A percentile compares a stretch with the other conserved stretches of the same genome.
Conservation (phyloP, 106 monocot species). For the Amphibolis antarctica region DNA sequence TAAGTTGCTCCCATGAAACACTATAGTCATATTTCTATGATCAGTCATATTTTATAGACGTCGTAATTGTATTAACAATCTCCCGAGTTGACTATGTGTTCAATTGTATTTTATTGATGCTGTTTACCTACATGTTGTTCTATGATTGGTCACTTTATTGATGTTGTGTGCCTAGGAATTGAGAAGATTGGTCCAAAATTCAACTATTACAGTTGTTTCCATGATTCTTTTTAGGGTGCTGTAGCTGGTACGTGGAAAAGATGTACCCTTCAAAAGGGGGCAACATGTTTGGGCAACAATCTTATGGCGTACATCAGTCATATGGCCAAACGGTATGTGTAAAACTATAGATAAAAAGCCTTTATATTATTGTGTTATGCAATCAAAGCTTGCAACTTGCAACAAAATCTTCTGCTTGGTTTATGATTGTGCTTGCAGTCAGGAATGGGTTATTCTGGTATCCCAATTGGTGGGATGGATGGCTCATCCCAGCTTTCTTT, state of each 20-base stretch:
- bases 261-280: slow-evolving; percentile 83
- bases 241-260: not conserved
- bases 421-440: slow-evolving; percentile 13
- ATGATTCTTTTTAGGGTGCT: not conserved
- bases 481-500: slow-evolving; percentile 16
- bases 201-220: not conserved
- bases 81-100: no score
- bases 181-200: no score
- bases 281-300: slow-evolving; percentile 58
- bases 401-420: not conserved
- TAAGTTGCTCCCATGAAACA: not conserved
- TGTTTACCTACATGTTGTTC: not conserved
- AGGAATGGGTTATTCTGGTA: slow-evolving; percentile 24
- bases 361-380: slow-evolving; percentile 1
- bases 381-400: not conserved
- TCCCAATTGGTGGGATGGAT: slow-evolving; percentile 20
- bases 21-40: not conserved
- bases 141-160: not conserved
- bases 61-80: no score
- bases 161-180: not conserved
- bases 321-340: slow-evolving; percentile 62
- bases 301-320: slow-evolving; percentile 45
- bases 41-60: no score
- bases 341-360: not conserved
- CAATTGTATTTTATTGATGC: no score